Evolutionary conservation across 2,329 filamentous ascomycete genomes (phyloP).

Genomic region (Trichoderma citrinoviride): DNA sequence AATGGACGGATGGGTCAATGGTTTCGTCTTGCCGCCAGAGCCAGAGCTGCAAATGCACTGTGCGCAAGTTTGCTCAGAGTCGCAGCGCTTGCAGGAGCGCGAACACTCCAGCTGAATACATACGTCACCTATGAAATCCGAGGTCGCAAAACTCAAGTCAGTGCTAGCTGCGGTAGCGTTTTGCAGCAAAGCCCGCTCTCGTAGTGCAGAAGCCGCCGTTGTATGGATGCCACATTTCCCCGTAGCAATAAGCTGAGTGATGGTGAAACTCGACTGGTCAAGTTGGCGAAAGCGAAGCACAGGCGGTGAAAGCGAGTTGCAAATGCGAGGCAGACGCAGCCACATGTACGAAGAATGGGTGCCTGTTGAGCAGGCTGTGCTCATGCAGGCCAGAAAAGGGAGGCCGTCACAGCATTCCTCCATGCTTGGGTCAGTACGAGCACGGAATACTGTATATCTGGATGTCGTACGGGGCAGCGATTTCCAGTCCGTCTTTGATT

Average conservation of each 20-base stretch:
- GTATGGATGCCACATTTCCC: not conserved
- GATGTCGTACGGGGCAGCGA: too few relatives aligned
- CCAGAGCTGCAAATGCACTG: not conserved
- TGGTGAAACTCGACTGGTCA: conserved; percentile 13
- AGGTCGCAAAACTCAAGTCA: not conserved
- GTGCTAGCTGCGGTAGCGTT: not conserved
- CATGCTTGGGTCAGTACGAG: too few relatives aligned
- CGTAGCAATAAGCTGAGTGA: not conserved
- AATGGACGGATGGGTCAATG: not conserved
- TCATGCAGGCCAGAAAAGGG: not conserved
- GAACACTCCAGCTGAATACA: not conserved
- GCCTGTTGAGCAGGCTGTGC: not conserved
- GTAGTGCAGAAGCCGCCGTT: not conserved
- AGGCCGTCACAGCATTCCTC: not conserved
- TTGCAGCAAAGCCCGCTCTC: not conserved
- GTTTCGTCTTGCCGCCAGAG: not conserved
- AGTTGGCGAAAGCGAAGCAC: not conserved
- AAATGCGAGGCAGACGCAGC: not conserved
- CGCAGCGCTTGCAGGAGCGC: not conserved
- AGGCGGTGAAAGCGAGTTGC: not conserved
- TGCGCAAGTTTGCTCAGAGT: not conserved
- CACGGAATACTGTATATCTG: too few relatives aligned
- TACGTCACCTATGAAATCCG: not conserved
- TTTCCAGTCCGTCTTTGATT: too few relatives aligned
- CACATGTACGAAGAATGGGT: too few relatives aligned